Evolutionary conservation across 2,329 filamentous ascomycete species (phyloP).

Genomic region (Nakataea oryzae): DNA sequence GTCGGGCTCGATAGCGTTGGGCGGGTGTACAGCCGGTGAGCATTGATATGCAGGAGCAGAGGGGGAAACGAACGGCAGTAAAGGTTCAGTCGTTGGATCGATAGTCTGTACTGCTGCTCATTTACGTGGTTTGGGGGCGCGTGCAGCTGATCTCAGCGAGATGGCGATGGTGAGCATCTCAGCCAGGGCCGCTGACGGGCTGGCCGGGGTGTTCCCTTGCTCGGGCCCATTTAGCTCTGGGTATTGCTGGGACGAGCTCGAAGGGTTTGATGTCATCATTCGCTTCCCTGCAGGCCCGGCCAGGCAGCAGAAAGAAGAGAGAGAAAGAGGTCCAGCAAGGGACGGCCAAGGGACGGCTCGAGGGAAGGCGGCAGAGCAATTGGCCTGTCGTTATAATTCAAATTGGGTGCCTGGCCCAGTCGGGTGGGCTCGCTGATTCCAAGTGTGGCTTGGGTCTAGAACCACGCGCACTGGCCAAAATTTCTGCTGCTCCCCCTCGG

Average conservation of each 20-base stretch:
- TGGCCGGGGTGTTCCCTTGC: no score
- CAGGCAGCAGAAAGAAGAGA: no score
- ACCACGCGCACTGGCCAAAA: no score
- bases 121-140: not conserved
- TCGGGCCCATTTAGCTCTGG: not conserved
- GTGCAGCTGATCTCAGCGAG: not conserved
- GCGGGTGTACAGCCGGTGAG: not conserved
- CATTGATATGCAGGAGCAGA: not conserved
- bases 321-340: no score
- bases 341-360: not conserved
- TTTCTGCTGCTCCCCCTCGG: no score
- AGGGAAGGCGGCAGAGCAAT: not conserved
- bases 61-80: not conserved
- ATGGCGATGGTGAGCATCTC: no score
- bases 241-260: not conserved
- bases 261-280: not conserved
- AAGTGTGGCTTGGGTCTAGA: not conserved
- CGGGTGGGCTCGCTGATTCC: no score
- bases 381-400: no score
- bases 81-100: not conserved
- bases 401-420: no score
- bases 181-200: not conserved
- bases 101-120: not conserved
- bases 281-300: no score
- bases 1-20: not conserved